These are phyloP conservation scores for Colletotrichum coccodes DNA, from an alignment of 2,329 filamentous ascomycete genomes.

Conservation along the genomic window DNA sequence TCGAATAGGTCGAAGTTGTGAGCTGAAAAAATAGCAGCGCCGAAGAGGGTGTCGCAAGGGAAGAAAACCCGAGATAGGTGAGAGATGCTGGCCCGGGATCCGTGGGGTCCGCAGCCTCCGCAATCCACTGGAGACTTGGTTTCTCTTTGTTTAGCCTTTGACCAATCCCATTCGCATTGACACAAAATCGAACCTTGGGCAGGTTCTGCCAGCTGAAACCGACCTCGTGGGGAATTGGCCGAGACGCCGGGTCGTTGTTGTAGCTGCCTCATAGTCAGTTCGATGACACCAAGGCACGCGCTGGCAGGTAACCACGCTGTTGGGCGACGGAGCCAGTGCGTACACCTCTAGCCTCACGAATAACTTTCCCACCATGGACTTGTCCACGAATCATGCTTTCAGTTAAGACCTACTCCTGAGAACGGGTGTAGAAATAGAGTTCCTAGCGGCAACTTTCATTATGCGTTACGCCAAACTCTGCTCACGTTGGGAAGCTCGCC, in stretches of 20 bases:
- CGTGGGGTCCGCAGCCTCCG: too few relatives aligned
- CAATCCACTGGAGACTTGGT: neutral
- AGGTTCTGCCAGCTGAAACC: neutral
- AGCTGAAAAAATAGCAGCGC: too few relatives aligned
- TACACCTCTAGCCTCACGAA: neutral
- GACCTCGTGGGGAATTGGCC: too few relatives aligned
- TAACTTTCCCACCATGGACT: accelerated
- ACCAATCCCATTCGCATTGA: neutral
- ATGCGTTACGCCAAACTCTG: neutral
- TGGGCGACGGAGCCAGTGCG: neutral
- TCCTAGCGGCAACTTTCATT: neutral
- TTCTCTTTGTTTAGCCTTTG: neutral
- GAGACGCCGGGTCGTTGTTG: neutral
- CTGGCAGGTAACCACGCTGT: neutral
- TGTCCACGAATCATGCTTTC: neutral
- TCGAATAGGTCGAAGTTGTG: too few relatives aligned
- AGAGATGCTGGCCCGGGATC: too few relatives aligned
- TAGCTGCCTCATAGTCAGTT: neutral
- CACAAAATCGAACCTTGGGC: too few relatives aligned
- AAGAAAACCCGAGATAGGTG: too few relatives aligned
- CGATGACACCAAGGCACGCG: neutral
- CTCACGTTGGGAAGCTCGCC: neutral
- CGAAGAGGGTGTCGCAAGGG: too few relatives aligned
- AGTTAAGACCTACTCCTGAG: neutral
- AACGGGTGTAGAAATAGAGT: neutral